phyloP scores from a whole-genome alignment of 768 basidiomycete species.

The Kwoniella pini region DNA sequence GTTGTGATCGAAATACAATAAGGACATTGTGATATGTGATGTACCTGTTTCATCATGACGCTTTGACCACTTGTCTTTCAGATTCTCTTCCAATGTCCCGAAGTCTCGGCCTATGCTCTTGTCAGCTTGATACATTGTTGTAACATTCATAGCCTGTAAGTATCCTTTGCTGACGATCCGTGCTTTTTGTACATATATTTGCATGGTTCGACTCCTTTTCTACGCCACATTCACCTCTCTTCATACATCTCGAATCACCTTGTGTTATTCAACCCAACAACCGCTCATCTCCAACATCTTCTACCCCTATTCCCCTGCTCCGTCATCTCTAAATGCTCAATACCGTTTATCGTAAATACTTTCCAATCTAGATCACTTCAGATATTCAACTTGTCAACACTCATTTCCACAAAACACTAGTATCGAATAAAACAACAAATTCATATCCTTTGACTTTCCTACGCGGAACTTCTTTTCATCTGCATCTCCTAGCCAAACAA shows the following conservation, averaged over 20 bases:
- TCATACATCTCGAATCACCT: neutral
- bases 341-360: too few relatives aligned
- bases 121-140: neutral
- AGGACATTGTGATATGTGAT: neutral
- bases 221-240: conserved; percentile 1
- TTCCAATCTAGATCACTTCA: too few relatives aligned
- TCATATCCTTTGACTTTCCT: neutral
- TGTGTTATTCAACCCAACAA: neutral
- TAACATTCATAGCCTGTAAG: neutral
- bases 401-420: neutral
- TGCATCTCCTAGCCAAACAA: neutral
- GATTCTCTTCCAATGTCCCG: neutral
- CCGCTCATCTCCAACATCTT: neutral
- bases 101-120: neutral
- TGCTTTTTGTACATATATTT: neutral
- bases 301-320: too few relatives aligned
- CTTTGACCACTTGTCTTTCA: neutral
- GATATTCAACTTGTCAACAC: neutral
- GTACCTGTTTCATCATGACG: conserved; percentile 5
- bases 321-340: too few relatives aligned
- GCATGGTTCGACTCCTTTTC: conserved; percentile 1
- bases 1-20: neutral
- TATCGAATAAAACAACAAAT: neutral
- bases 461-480: neutral
- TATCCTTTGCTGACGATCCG: conserved; percentile 5